phyloP scores from a whole-genome alignment of 1,284 basidiomycete genomes.

The Pseudozyma pruni region DNA sequence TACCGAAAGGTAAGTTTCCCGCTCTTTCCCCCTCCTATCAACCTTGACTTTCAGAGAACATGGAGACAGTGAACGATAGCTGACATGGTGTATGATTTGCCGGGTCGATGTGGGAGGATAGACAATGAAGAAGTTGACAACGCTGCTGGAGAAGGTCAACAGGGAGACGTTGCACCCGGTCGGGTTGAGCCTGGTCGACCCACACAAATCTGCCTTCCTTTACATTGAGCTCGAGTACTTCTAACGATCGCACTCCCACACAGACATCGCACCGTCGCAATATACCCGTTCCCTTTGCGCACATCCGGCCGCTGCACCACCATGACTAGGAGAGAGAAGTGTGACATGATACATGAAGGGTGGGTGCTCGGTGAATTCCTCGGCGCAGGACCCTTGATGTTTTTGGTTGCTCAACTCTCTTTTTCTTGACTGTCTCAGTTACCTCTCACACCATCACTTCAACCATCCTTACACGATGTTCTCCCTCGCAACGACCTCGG shows the following conservation, averaged over 20 bases:
- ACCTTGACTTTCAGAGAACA: too few species aligned
- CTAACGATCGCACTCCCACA: slow-evolving; percentile 1
- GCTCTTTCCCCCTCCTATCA: neutral
- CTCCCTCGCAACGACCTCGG: too few species aligned
- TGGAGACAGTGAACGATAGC: too few species aligned
- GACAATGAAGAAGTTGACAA: slow-evolving; percentile 79
- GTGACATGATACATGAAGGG: too few species aligned
- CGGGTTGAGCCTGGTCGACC: slow-evolving; percentile 84
- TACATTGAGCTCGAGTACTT: slow-evolving; percentile 72
- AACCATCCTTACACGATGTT: too few species aligned
- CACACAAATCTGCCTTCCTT: slow-evolving; percentile 80
- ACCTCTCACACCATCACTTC: too few species aligned
- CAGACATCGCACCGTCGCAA: neutral
- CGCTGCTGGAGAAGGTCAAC: slow-evolving; percentile 76
- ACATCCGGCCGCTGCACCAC: too few species aligned
- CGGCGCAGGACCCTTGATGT: neutral
- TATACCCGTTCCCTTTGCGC: too few species aligned
- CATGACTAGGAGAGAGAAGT: too few species aligned
- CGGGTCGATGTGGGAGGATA: slow-evolving; percentile 61
- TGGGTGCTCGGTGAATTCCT: slow-evolving; percentile 6
- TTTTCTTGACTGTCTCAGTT: too few species aligned
- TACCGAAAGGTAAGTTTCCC: slow-evolving; percentile 76
- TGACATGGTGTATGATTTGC: neutral
- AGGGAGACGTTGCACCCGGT: slow-evolving; percentile 78
- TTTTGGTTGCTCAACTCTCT: too few species aligned